A percentile compares a stretch with the other conserved stretches of the same genome.
Evolutionary conservation across 805 yeast genomes (phyloP).

Genomic region (Schizosaccharomyces pombe): DNA sequence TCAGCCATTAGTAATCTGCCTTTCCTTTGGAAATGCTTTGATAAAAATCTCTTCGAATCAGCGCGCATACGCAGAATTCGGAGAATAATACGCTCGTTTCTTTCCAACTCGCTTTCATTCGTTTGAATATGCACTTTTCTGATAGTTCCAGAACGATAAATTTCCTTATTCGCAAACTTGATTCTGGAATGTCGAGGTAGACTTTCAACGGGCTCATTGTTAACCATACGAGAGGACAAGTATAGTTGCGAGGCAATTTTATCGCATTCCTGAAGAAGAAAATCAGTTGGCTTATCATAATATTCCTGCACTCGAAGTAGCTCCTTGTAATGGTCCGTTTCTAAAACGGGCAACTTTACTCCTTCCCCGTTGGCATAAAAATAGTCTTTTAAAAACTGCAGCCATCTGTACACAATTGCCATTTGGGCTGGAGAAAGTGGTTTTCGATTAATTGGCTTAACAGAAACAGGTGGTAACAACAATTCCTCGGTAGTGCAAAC

Average conservation of each 20-base stretch:
- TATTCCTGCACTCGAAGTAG: constrained; percentile 38
- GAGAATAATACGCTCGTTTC: constrained; percentile 39
- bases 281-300: constrained; percentile 28
- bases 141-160: not conserved
- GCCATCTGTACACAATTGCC: constrained; percentile 49
- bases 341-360: constrained; percentile 41
- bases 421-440: constrained; percentile 36
- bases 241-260: not conserved
- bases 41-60: not conserved
- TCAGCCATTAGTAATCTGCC: not conserved
- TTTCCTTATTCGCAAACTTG: constrained; percentile 8
- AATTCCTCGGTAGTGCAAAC: constrained; percentile 45
- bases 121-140: not conserved
- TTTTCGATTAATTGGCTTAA: constrained; percentile 17
- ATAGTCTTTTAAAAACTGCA: constrained; percentile 39
- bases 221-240: not conserved
- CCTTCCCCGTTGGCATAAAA: constrained; percentile 68
- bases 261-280: constrained; percentile 29
- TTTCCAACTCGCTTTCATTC: not conserved
- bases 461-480: constrained; percentile 42
- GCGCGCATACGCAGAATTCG: constrained; percentile 40
- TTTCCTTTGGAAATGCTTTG: not conserved
- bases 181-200: too few relatives aligned
- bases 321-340: constrained; percentile 39
- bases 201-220: not conserved